phyloP scores from a whole-genome alignment of 176 grass and related monocot genomes.

The Pharus latifolius region DNA sequence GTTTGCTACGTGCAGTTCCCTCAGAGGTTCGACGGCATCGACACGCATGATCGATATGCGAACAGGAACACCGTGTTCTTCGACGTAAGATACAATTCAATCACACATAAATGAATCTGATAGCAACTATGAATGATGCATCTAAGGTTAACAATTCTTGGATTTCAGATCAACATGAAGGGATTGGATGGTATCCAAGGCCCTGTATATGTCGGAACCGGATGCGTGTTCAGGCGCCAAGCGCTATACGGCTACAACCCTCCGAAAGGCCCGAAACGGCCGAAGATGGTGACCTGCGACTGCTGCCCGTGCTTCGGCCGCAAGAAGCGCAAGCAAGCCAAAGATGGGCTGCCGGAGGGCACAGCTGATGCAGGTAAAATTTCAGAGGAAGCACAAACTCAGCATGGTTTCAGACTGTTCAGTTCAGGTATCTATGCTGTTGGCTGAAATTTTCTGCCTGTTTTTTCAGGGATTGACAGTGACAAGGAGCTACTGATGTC shows the following conservation, averaged over 20 bases:
- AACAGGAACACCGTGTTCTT: constrained; percentile 99
- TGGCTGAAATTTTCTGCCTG: not conserved
- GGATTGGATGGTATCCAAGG: constrained; percentile 95
- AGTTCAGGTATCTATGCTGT: not conserved
- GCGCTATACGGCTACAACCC: constrained; percentile 98
- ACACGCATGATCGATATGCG: constrained; percentile 76
- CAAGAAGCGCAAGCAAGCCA: constrained; percentile 69
- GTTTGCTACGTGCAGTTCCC: constrained; percentile 98
- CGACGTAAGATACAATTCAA: constrained; percentile 38
- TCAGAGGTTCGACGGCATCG: constrained; percentile 98
- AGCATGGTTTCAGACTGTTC: not conserved
- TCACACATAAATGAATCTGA: not conserved
- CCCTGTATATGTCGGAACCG: constrained; percentile 88
- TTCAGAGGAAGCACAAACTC: not conserved
- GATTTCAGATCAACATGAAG: constrained; percentile 94
- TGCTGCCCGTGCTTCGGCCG: constrained; percentile 96
- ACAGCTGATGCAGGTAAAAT: constrained; percentile 37
- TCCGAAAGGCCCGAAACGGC: constrained; percentile 79
- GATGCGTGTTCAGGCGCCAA: constrained; percentile 91
- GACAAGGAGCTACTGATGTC: constrained; percentile 97
- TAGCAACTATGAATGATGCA: not conserved
- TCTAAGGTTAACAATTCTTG: not conserved
- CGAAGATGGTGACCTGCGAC: constrained; percentile 93
- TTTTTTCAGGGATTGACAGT: constrained; percentile 39
- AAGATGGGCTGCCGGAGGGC: constrained; percentile 50